Evolutionary conservation across 2,329 filamentous ascomycete genomes (phyloP), one percentile per base, ranked within the genome.

Genomic region (Fusarium circinatum): DNA sequence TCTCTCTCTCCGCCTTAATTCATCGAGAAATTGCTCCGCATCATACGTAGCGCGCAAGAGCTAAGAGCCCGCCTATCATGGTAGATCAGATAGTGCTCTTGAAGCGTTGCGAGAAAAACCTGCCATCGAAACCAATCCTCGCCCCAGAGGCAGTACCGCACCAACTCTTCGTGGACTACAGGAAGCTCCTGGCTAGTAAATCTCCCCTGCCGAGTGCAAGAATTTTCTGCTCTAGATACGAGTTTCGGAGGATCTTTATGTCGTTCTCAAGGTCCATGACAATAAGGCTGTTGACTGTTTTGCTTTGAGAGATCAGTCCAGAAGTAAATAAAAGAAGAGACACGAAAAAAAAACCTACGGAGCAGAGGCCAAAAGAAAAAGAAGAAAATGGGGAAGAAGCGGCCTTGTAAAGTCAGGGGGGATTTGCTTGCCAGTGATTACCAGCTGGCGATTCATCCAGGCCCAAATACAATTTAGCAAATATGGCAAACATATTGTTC

Each of bases 101-200:
- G 13, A 26, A 17, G 36, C 13, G 30, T 34, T 17, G 13, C 14
- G 26, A 42, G 24, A 18, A 22, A 51, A 20, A 62, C 80, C 66
- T 80, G 88, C 86, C 80, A 61, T 87, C 76, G 73, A 93, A 92
- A 77, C 94, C 90, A 45, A 95, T 87, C 28, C 87, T 85, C n/a
- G 86, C 83, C 72, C 92, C 86, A n/a, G 54, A 94, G 88, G 75
- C 88, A 91, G 65, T 92, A 83, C 12, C 89, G 83, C 17, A 95
- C 83, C n/a, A 95, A 80, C 76, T 95, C 92, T 36, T 92, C 92
- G 72, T 95, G 91, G 36, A 95, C 87, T 28, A 92, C 83, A 78
- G 94, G 95, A 17, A 92, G 85, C 78, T 94, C 92, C 68, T 89
- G 89, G 28, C 93, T 92, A 8, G 91, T 92, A 81, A 95, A 78